These are phyloP conservation scores for Mortierella sp. DNA, from an alignment of 371 early-diverging fungal species.

Conservation along the genomic window DNA sequence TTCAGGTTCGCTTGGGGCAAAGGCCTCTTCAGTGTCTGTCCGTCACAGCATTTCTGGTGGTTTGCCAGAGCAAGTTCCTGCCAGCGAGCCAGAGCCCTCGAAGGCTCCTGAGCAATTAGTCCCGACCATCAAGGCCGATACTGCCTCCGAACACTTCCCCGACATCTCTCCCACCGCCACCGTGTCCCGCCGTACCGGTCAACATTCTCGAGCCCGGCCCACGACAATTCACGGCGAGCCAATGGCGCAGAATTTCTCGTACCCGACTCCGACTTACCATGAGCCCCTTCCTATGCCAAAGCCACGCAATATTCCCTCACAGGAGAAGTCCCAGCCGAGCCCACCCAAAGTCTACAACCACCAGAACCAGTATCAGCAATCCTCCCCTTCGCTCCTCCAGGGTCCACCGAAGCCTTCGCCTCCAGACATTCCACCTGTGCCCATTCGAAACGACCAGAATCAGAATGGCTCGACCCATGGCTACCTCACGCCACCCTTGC, in stretches of 20 bases:
- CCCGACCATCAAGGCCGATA: conserved; percentile 56
- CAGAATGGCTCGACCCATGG: neutral
- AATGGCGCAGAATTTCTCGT: conserved; percentile 36
- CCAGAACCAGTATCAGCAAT: conserved; percentile 37
- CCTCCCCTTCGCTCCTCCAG: conserved; percentile 33
- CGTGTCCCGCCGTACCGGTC: conserved; percentile 38
- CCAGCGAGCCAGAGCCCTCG: conserved; percentile 21
- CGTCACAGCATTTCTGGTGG: neutral
- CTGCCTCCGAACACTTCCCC: conserved; percentile 28
- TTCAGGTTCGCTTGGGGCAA: conserved; percentile 24
- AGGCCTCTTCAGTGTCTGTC: conserved; percentile 12
- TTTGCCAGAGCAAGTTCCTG: conserved; percentile 20
- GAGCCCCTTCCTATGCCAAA: conserved; percentile 25
- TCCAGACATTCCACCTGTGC: conserved; percentile 35
- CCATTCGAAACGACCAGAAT: conserved; percentile 8
- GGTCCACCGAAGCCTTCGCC: conserved; percentile 4
- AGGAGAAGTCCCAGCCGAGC: conserved; percentile 17
- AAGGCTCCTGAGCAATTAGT: conserved; percentile 24
- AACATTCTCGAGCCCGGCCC: conserved; percentile 36
- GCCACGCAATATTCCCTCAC: conserved; percentile 19
- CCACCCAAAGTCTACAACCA: conserved; percentile 27
- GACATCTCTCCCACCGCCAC: conserved; percentile 42
- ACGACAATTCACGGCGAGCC: conserved; percentile 53
- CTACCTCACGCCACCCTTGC: conserved; percentile 11
- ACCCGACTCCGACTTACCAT: conserved; percentile 24